These are phyloP conservation scores for Petasospora fabianii DNA, from an alignment of 1,139 yeast species.

Conservation along the genomic window DNA sequence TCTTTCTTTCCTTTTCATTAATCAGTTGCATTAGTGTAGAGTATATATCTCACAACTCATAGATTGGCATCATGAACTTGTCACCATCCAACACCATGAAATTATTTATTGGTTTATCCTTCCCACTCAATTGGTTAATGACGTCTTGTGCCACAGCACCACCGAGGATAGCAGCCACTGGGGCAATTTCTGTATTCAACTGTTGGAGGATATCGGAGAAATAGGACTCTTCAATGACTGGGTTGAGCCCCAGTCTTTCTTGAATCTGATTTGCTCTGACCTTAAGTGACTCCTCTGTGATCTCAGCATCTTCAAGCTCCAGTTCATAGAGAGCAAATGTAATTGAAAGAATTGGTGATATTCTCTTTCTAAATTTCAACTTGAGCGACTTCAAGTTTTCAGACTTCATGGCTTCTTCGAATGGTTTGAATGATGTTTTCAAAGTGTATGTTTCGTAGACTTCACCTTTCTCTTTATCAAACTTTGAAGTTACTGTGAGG, in stretches of 20 bases:
- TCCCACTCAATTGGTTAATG: constrained; percentile 72
- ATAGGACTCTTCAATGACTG: constrained; percentile 29
- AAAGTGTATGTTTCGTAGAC: constrained; percentile 52
- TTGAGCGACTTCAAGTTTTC: constrained; percentile 24
- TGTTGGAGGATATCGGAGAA: constrained; percentile 43
- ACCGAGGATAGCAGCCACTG: constrained; percentile 85
- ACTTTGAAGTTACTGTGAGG: constrained; percentile 38
- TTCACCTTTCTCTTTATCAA: constrained; percentile 35
- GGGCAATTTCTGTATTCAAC: constrained; percentile 69
- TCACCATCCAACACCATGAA: constrained; percentile 72
- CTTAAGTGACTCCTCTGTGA: constrained; percentile 22
- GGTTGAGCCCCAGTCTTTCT: constrained; percentile 32
- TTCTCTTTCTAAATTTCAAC: constrained; percentile 20
- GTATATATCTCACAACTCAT: constrained; percentile 32
- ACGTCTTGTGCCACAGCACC: constrained; percentile 91
- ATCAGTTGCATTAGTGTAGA: too few species aligned
- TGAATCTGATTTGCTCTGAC: constrained; percentile 30
- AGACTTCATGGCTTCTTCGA: constrained; percentile 36
- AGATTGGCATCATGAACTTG: constrained; percentile 74
- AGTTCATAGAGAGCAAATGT: constrained; percentile 22
- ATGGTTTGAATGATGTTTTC: constrained; percentile 47
- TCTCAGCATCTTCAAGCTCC: constrained; percentile 9
- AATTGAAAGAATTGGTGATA: constrained; percentile 22
- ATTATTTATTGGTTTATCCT: constrained; percentile 81
- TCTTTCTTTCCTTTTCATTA: too few species aligned